Evolutionary conservation across 495 filamentous ascomycete genomes (phyloP), one percentile per base, ranked within the genome.

Genomic region (Tricharina praecox): DNA sequence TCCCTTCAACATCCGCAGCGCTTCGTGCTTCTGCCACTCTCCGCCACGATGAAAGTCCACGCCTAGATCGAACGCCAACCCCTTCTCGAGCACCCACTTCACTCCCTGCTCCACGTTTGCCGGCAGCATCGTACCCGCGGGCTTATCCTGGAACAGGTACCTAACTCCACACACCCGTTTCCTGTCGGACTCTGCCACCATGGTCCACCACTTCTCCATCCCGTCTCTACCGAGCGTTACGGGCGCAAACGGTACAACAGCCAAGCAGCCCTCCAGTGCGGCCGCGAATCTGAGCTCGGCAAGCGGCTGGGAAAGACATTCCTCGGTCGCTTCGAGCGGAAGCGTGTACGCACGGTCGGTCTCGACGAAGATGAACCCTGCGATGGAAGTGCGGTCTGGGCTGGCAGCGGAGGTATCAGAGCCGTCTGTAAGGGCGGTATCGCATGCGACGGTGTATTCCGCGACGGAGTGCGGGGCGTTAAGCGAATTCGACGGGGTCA

Each of bases 201-300:
- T 8, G 10, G 13, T 11, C 40, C 40, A 43, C 40, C 40, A 43
- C 3, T 8, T 11, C 23, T 43, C 13, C 40, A 43, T 43, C 10
- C 23, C 40, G 19, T 54, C 59, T 2, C 70, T 59, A 0, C 83
- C 82, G 7, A 68, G 69, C 1, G 74, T 68, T 11, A 93, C 47
- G 0, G 85, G 86, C n/a, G 81, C 85, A 81, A 82, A 93, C 0
- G 82, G 78, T 2, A 93, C 68, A 51, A 84, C 72, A 0, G 70
- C 85, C 13, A 78, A 8, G n/a, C 2, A n/a, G 15, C 10, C 15
- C 13, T n/a, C 13, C 49, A 80, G 76, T 2, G 76, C 60, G 11
- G 77, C 76, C 16, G 70, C 68, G 57, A 75, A 77, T 15, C 68
- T 67, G 8, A 92, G 68, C 62, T 93, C 86, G 42, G 72, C 66